Evolutionary conservation across 306 rosid species (phyloP).

Genomic region (Heteromeles arbutifolia): DNA sequence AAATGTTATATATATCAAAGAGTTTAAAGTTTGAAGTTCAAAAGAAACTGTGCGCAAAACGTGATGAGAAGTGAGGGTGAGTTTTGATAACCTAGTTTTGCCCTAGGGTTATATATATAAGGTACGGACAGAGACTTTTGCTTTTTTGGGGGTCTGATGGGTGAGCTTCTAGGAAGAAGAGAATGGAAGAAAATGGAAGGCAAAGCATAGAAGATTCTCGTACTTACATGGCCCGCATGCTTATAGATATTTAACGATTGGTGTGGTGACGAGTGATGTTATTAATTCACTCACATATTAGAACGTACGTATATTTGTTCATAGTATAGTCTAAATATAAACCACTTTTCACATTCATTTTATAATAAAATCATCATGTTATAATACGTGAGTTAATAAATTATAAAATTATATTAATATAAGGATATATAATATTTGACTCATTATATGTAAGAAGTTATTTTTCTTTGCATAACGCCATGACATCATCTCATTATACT

Average conservation of each 20-base stretch:
- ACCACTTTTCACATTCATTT: too few relatives aligned
- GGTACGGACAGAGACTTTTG: neutral
- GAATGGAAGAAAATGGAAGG: neutral
- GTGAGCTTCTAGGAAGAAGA: conserved; percentile 1
- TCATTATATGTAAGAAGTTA: too few relatives aligned
- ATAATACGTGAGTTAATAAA: too few relatives aligned
- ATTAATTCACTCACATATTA: neutral
- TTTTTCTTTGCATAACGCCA: too few relatives aligned
- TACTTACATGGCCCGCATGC: neutral
- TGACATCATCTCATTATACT: too few relatives aligned
- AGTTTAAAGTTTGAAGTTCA: neutral
- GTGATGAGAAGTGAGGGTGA: neutral
- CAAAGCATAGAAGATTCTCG: neutral
- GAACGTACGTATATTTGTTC: neutral
- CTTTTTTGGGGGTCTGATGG: neutral
- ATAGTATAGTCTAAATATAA: too few relatives aligned
- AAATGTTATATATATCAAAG: neutral
- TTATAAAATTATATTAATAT: too few relatives aligned
- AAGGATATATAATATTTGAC: too few relatives aligned
- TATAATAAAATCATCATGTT: too few relatives aligned
- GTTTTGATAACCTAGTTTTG: neutral
- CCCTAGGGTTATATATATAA: neutral
- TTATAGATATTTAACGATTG: neutral
- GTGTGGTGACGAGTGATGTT: too few relatives aligned
- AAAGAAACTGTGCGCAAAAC: neutral